Conservation (phyloP, 1,284 basidiomycete genomes). For the Rhodotorula sp. region DNA sequence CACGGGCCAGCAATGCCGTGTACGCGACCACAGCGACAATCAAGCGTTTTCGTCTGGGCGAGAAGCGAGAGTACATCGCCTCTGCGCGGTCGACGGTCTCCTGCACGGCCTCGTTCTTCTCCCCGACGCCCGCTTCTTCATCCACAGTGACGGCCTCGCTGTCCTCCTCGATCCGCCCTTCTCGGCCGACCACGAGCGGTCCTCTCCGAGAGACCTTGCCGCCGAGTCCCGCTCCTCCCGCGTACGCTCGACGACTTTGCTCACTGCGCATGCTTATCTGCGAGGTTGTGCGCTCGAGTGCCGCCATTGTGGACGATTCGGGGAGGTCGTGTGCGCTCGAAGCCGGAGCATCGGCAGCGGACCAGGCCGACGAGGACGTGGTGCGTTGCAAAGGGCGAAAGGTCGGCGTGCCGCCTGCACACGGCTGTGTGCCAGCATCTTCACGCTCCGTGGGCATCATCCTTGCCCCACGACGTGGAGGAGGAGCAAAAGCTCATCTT, state of each 20-base stretch:
- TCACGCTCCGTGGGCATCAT: no score
- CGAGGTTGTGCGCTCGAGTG: constrained; percentile 1
- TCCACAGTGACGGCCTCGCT: not conserved
- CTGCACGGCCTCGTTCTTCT: constrained; percentile 1
- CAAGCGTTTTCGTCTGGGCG: constrained; percentile 53
- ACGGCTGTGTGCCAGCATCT: no score
- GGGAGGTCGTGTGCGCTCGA: constrained; percentile 3
- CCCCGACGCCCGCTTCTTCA: constrained; percentile 9
- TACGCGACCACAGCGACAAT: constrained; percentile 61
- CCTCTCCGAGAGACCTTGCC: not conserved
- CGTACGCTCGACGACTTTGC: not conserved
- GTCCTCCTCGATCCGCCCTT: constrained; percentile 3
- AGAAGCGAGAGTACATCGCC: constrained; percentile 59
- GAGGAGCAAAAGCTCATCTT: no score
- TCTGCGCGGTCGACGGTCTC: constrained; percentile 9
- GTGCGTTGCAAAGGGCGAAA: not conserved
- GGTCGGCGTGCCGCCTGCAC: not conserved
- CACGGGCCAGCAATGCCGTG: constrained; percentile 60
- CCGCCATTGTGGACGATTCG: not conserved
- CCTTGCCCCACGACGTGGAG: no score
- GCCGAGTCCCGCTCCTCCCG: constrained; percentile 3
- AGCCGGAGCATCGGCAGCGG: not conserved
- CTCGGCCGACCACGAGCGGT: not conserved
- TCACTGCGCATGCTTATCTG: not conserved
- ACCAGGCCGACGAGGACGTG: not conserved